These are phyloP conservation scores for Bryoerythrophyllum caledonicum DNA, from an alignment of 225 moss, liverwort and hornwort genomes.

Conservation along the genomic window DNA sequence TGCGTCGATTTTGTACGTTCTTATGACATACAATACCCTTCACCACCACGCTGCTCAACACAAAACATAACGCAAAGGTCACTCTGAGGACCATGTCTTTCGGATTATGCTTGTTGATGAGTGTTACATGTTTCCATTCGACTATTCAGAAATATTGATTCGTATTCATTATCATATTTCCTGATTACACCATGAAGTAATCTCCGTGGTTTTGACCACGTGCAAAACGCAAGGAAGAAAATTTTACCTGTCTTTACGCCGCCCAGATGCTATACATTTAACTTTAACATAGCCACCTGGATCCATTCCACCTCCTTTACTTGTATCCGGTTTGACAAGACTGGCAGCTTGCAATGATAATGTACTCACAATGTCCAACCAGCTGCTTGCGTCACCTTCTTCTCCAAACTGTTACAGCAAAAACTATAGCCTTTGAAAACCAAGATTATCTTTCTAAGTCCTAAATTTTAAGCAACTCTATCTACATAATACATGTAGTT, in stretches of 20 bases:
- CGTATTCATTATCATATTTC: neutral
- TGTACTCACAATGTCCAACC: conserved; percentile 88
- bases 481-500: neutral
- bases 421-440: neutral
- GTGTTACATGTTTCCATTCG: neutral
- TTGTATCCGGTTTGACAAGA: conserved; percentile 82
- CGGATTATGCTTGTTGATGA: neutral
- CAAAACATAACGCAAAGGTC: conserved; percentile 27
- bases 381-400: conserved; percentile 70
- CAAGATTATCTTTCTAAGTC: neutral
- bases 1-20: conserved; percentile 83
- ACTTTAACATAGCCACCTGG: conserved; percentile 91
- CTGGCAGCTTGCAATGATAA: conserved; percentile 82
- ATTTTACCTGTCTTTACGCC: conserved; percentile 70
- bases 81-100: conserved; percentile 12
- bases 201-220: neutral
- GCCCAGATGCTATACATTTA: conserved; percentile 86
- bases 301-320: conserved; percentile 88
- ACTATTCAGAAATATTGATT: conserved; percentile 17
- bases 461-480: conserved; percentile 3
- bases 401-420: conserved; percentile 60
- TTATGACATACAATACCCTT: conserved; percentile 90
- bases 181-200: neutral
- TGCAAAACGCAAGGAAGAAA: conserved; percentile 9
- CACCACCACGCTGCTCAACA: conserved; percentile 70